phyloP scores from a whole-genome alignment of 805 yeast species.

The Schwanniomyces yamadae region DNA sequence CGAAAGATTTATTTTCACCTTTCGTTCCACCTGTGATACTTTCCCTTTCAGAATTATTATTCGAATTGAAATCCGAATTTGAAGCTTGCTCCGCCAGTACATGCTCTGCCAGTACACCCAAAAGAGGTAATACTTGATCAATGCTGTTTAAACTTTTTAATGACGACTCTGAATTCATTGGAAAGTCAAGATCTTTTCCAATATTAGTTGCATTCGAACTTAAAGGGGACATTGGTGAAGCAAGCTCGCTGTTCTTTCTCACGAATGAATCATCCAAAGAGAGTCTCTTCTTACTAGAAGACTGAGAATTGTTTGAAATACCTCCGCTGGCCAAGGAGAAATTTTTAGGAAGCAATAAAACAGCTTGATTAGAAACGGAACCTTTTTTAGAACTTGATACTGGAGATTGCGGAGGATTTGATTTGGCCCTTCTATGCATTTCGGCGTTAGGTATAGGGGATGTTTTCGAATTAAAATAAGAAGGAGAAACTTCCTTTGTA shows the following conservation, averaged over 20 bases:
- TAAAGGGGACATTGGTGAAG: conserved; percentile 2
- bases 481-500: conserved; percentile 26
- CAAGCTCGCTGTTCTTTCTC: conserved; percentile 2
- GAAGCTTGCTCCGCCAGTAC: too few species aligned
- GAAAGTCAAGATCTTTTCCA: conserved; percentile 13
- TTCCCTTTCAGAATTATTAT: neutral
- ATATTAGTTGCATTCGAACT: conserved; percentile 17
- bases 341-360: conserved; percentile 50
- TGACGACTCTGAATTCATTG: neutral
- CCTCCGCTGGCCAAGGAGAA: conserved; percentile 25
- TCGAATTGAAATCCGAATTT: too few species aligned
- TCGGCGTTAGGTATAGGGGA: conserved; percentile 17
- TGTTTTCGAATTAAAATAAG: conserved; percentile 13
- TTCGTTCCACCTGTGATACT: neutral
- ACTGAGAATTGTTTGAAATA: conserved; percentile 4
- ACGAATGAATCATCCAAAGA: conserved; percentile 25
- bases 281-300: conserved; percentile 21
- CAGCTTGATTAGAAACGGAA: conserved; percentile 31
- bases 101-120: too few species aligned
- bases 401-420: conserved; percentile 32
- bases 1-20: neutral
- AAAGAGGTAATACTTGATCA: neutral
- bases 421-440: conserved; percentile 30
- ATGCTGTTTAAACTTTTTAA: neutral
- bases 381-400: conserved; percentile 5